Conservation (phyloP, 495 filamentous ascomycete genomes). For the Corynascus novoguineensis region DNA sequence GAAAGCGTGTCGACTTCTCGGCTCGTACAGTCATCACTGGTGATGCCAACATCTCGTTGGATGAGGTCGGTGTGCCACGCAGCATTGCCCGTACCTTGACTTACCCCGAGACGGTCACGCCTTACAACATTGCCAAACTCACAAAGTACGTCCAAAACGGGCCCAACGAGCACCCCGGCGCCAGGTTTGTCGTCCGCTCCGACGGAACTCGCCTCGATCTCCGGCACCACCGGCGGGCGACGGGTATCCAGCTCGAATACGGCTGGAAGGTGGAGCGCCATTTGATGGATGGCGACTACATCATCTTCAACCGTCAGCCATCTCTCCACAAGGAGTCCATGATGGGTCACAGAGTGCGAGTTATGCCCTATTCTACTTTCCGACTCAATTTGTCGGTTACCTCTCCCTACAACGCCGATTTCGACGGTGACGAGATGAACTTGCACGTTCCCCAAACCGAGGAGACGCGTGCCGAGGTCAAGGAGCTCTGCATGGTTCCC, state of each 20-base stretch:
- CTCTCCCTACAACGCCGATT: constrained; percentile 98
- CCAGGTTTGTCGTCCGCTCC: constrained; percentile 87
- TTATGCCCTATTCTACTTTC: constrained; percentile 99
- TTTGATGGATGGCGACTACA: constrained; percentile 89
- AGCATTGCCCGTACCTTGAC: constrained; percentile 86
- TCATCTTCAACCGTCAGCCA: constrained; percentile 98
- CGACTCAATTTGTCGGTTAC: constrained; percentile 95
- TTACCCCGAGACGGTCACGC: constrained; percentile 95
- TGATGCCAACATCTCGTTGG: constrained; percentile 90
- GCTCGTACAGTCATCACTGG: constrained; percentile 99
- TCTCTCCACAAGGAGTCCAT: constrained; percentile 99
- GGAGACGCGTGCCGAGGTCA: constrained; percentile 89
- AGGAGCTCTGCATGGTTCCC: constrained; percentile 90
- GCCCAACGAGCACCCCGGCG: constrained; percentile 89
- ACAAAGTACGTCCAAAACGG: constrained; percentile 85
- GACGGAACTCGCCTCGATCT: constrained; percentile 92
- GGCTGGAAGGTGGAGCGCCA: constrained; percentile 99
- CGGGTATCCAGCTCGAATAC: constrained; percentile 77
- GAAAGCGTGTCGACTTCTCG: constrained; percentile 98
- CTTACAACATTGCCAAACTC: constrained; percentile 92
- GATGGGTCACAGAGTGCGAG: constrained; percentile 97
- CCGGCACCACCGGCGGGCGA: constrained; percentile 79
- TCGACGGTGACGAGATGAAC: constrained; percentile 99
- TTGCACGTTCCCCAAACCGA: constrained; percentile 97
- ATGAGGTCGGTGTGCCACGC: constrained; percentile 91